A percentile compares a stretch with the other conserved stretches of the same genome.
phyloP scores from a whole-genome alignment of 2,329 filamentous ascomycete genomes.

The Chrysoporthe austroafricana region DNA sequence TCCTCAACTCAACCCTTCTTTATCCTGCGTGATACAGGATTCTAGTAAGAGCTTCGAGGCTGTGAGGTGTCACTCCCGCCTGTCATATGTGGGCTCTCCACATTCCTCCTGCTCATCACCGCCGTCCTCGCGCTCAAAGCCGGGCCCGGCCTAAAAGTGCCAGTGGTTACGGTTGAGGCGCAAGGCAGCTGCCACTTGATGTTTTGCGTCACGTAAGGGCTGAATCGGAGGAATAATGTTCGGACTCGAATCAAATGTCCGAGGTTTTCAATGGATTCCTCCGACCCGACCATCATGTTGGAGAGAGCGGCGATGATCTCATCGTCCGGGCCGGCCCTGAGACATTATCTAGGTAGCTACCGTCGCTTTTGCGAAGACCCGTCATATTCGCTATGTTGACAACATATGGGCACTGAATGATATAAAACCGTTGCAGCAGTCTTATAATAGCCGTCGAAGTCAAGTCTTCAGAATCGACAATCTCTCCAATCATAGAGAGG shows the following conservation, averaged over 20 bases:
- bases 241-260: constrained; percentile 1
- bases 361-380: background rate
- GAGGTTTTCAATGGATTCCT: background rate
- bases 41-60: background rate
- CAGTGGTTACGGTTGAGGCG: no score
- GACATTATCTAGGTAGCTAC: background rate
- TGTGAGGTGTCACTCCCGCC: background rate
- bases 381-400: no score
- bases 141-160: no score
- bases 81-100: background rate
- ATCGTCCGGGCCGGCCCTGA: background rate
- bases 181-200: background rate
- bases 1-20: no score
- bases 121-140: background rate
- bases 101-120: background rate
- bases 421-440: background rate
- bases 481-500: background rate
- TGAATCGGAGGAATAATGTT: background rate
- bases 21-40: no score
- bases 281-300: background rate
- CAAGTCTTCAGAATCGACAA: background rate
- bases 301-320: background rate
- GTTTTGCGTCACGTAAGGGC: background rate
- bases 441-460: background rate
- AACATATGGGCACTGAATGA: background rate